Evolutionary conservation across 805 yeast genomes (phyloP).

Genomic region (Barnettozyma wickerhamii): DNA sequence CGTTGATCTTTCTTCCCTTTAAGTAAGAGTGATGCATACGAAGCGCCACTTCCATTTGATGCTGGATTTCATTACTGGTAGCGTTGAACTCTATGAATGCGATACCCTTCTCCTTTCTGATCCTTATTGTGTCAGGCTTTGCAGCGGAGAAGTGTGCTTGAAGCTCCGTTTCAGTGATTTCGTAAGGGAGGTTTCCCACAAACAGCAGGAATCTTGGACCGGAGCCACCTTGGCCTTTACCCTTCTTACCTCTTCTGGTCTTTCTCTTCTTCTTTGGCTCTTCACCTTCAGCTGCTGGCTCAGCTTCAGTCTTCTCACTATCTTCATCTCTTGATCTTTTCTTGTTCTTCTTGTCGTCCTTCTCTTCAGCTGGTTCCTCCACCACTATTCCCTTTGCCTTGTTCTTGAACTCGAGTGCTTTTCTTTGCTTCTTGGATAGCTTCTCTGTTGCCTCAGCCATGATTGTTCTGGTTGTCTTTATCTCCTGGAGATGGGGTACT

Average conservation of each 20-base stretch:
- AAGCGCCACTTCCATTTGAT: constrained; percentile 79
- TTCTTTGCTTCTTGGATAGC: constrained; percentile 61
- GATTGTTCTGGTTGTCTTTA: too few species aligned
- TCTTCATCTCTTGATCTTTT: constrained; percentile 20
- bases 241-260: constrained; percentile 75
- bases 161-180: constrained; percentile 57
- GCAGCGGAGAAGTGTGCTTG: constrained; percentile 67
- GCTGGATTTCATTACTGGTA: constrained; percentile 53
- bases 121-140: constrained; percentile 70
- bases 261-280: constrained; percentile 58
- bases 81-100: constrained; percentile 84
- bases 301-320: constrained; percentile 11
- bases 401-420: constrained; percentile 54
- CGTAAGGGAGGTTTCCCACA: constrained; percentile 86
- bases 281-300: constrained; percentile 20
- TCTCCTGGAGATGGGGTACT: too few species aligned
- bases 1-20: constrained; percentile 77
- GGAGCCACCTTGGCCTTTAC: constrained; percentile 35
- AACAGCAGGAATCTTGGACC: constrained; percentile 76
- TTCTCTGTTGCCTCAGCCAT: constrained; percentile 30
- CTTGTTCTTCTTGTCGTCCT: constrained; percentile 13
- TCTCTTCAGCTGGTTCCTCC: constrained; percentile 21
- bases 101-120: constrained; percentile 83
- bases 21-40: constrained; percentile 74
- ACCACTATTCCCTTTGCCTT: constrained; percentile 26